These are phyloP conservation scores for Sporothrix globosa DNA, from an alignment of 2,329 filamentous ascomycete species.

Conservation along the genomic window DNA sequence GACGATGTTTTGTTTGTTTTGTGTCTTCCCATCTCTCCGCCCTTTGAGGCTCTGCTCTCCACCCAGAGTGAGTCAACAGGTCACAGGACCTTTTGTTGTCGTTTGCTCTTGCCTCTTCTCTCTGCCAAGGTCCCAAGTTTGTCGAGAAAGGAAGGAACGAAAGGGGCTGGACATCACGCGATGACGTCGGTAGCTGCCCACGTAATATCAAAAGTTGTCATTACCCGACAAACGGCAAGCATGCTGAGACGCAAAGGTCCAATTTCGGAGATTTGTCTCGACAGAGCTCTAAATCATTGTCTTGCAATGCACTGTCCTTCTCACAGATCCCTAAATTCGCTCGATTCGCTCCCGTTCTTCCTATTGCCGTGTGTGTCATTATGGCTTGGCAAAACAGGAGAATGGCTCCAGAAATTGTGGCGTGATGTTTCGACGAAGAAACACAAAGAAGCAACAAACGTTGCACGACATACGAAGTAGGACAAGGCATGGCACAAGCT, in stretches of 20 bases:
- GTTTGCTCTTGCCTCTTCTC: background rate
- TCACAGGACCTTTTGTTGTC: background rate
- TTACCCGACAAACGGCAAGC: background rate
- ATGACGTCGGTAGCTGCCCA: background rate
- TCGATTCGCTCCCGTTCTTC: too few species aligned
- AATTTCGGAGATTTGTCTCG: background rate
- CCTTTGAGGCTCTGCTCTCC: background rate
- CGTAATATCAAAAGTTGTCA: background rate
- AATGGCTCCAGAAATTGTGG: too few species aligned
- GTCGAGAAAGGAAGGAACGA: background rate
- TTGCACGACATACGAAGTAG: too few species aligned
- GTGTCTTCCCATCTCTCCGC: background rate
- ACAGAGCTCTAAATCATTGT: background rate
- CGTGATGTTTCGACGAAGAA: too few species aligned
- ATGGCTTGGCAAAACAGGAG: too few species aligned
- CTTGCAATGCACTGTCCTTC: too few species aligned
- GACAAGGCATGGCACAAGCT: too few species aligned
- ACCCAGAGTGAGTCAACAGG: constrained; percentile 13
- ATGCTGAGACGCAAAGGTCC: background rate
- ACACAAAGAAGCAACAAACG: too few species aligned
- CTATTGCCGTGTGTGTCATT: background rate
- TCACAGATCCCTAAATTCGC: too few species aligned
- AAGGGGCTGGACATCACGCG: background rate
- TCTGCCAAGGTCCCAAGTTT: background rate
- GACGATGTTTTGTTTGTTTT: background rate